phyloP scores from a whole-genome alignment of 805 yeast species.

The Cyberlindnera samutprakarnensis region DNA sequence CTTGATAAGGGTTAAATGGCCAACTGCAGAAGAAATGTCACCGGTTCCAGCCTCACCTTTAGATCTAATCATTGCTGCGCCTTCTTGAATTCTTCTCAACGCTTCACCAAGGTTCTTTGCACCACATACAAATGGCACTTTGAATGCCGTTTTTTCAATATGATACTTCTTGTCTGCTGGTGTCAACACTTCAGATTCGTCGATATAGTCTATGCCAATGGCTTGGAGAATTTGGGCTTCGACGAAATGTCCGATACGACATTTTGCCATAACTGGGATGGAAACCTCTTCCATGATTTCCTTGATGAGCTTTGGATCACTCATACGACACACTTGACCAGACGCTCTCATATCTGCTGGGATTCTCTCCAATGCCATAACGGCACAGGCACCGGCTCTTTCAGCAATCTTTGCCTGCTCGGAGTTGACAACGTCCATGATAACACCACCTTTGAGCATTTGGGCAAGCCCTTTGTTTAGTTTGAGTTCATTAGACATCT shows the following conservation, averaged over 20 bases:
- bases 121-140: conserved; percentile 1
- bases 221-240: conserved; percentile 1
- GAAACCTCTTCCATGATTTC: conserved; percentile 1
- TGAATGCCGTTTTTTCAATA: not conserved
- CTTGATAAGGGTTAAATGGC: conserved; percentile 1
- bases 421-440: conserved; percentile 1
- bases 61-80: conserved; percentile 1
- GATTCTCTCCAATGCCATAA: conserved; percentile 1
- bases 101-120: conserved; percentile 1
- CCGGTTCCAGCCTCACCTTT: conserved; percentile 1
- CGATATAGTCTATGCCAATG: conserved; percentile 1
- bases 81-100: conserved; percentile 1
- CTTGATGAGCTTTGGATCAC: conserved; percentile 1
- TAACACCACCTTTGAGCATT: conserved; percentile 1
- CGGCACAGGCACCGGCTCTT: conserved; percentile 1
- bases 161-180: conserved; percentile 1
- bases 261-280: conserved; percentile 1
- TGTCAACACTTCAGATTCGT: conserved; percentile 1
- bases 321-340: conserved; percentile 1
- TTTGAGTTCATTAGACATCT: too few species aligned
- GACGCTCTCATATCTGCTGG: conserved; percentile 1
- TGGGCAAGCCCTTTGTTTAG: conserved; percentile 1
- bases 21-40: conserved; percentile 1
- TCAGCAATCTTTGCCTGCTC: conserved; percentile 1
- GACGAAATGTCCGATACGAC: conserved; percentile 1